Base-by-base conservation (phyloP, 345 rosid species). In the Syzygium jambos region DNA sequence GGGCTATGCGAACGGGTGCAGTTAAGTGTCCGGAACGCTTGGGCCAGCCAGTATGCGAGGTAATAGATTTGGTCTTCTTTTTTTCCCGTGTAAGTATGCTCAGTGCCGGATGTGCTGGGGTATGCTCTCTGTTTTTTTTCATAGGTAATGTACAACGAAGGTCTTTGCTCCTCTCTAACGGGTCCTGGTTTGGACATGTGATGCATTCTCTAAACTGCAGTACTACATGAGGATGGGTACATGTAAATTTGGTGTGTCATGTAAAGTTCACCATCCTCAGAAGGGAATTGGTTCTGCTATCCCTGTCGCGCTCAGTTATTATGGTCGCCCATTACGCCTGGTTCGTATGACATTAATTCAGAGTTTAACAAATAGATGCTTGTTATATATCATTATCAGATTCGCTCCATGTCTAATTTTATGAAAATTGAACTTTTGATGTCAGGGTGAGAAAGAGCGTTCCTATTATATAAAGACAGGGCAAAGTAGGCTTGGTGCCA, bases 191-290 rank as follows among this genome's bases (percentile, higher is more conserved):
- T 73, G 49, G 82, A 73, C 96, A 43, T 43, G 99, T 95, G 88
- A 87, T 86, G 8, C 29, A 9, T 52, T 25, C 13, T 56, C 56
- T 21, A n/a, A 53, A 51, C 46, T 87, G 85, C 98, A 98, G 99
- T 95, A 95, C 90, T 98, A 90, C 87, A 90, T 96, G 98, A 90
- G 96, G 93, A 96, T 96, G 3, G 99, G 98, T 68, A 91, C 94
- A n/a, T 98, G 99, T 89, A 98, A 95, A 91, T 98, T 95, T 87
- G 99, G 99, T 86, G 93, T 96, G 87, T 95, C 99, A 61, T 98
- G 99, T 89, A 96, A 96, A 92, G 96, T 94, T 91, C 93, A 96
- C 88, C 99, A 98, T 91, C 99, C 99, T n/a, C 94, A 93, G 91
- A 96, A 91, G 90, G 98, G 95, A 86, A 90, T 90, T 86, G 95